Evolutionary conservation across 805 yeast species (phyloP).

Genomic region (Lachancea meyersii): DNA sequence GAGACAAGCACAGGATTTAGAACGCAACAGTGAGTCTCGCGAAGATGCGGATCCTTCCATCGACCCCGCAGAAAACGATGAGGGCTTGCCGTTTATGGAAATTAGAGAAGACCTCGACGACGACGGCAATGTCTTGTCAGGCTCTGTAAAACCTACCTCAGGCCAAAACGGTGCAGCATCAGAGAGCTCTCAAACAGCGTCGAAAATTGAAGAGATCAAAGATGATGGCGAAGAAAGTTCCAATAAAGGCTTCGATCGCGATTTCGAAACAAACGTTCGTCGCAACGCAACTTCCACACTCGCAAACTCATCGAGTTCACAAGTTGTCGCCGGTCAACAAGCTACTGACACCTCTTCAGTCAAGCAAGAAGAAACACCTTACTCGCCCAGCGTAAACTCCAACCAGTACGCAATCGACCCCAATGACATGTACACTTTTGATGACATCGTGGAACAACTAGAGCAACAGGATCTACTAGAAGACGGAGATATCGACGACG

Average conservation of each 20-base stretch:
- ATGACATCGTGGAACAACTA: constrained; percentile 28
- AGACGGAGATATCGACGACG: constrained; percentile 19
- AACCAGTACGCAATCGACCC: constrained; percentile 16
- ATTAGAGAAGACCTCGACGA: constrained; percentile 82
- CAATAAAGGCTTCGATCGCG: background rate
- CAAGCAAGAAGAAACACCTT: background rate
- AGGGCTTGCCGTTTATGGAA: constrained; percentile 65
- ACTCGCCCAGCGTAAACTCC: background rate
- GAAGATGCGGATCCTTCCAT: background rate
- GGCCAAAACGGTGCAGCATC: background rate
- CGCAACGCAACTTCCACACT: too few relatives aligned
- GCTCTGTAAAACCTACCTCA: constrained; percentile 5
- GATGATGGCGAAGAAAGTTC: background rate
- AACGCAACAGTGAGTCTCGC: constrained; percentile 1
- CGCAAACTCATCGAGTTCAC: too few relatives aligned
- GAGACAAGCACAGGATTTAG: constrained; percentile 8
- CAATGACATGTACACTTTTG: constrained; percentile 30
- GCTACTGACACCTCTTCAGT: too few relatives aligned
- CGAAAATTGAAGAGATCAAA: constrained; percentile 2
- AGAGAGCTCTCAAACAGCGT: background rate
- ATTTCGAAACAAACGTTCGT: background rate
- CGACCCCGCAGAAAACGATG: constrained; percentile 31
- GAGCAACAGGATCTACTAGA: constrained; percentile 28
- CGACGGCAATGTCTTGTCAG: constrained; percentile 56
- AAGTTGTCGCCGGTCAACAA: too few relatives aligned